A percentile compares a stretch with the other conserved stretches of the same genome.
phyloP scores from a whole-genome alignment of 139 green algal species.

The Auxenochlorella pyrenoidosa region DNA sequence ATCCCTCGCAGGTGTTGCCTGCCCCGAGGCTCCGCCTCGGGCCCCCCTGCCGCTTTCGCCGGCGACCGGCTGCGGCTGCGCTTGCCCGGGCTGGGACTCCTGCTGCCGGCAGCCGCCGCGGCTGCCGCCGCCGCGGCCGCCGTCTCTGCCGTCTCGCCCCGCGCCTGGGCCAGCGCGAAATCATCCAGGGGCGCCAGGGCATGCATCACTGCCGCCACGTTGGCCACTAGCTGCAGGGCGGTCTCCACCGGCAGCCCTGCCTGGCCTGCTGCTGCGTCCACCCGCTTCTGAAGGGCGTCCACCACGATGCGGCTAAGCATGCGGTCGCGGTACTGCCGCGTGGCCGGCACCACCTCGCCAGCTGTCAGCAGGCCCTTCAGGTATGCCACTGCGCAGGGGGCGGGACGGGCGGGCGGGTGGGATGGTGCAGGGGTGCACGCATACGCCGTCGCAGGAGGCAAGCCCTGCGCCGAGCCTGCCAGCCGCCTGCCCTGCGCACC shows the following conservation, averaged over 20 bases:
- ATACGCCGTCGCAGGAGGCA: too few relatives aligned
- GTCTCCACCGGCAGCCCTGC: constrained; percentile 18
- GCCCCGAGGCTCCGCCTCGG: background rate
- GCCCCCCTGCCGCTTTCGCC: background rate
- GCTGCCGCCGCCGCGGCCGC: background rate
- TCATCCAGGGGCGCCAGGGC: constrained; percentile 61
- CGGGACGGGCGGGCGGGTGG: background rate
- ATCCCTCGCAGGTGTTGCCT: background rate
- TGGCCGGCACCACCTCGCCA: constrained; percentile 66
- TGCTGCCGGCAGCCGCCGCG: background rate
- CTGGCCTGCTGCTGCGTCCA: constrained; percentile 24
- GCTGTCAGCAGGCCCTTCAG: constrained; percentile 63
- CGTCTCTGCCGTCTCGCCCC: constrained; percentile 30
- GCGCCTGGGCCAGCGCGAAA: constrained; percentile 47
- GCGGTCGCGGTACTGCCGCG: constrained; percentile 59
- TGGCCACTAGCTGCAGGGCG: constrained; percentile 59
- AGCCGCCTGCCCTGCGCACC: too few relatives aligned
- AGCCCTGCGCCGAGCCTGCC: too few relatives aligned
- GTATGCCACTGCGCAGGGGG: constrained; percentile 39
- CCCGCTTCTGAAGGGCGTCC: constrained; percentile 38
- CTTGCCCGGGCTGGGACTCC: constrained; percentile 8
- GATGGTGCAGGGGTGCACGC: too few relatives aligned
- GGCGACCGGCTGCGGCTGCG: constrained; percentile 37
- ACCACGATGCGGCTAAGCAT: constrained; percentile 53
- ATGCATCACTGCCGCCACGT: constrained; percentile 52